These are phyloP conservation scores for Chenopodium album DNA, from an alignment of 148 eudicot species.

Conservation along the genomic window DNA sequence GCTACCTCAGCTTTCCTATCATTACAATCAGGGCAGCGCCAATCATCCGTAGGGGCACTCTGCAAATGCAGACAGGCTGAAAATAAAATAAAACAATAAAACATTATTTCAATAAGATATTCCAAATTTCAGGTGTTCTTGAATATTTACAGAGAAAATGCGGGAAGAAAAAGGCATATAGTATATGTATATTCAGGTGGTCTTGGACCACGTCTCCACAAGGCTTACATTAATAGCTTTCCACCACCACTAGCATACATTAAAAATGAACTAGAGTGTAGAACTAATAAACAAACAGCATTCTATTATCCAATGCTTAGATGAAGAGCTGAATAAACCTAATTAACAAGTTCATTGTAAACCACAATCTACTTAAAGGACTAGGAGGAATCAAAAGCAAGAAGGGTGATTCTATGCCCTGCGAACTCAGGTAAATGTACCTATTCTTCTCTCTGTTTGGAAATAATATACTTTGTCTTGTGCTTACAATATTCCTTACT, in stretches of 20 bases:
- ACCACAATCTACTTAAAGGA: neutral
- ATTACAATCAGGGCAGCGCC: conserved; percentile 67
- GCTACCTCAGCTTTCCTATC: conserved; percentile 47
- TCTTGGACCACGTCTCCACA: neutral
- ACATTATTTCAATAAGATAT: conserved; percentile 7
- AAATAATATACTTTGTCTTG: too few relatives aligned
- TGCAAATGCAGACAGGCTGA: conserved; percentile 80
- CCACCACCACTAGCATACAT: neutral
- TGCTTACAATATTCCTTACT: too few relatives aligned
- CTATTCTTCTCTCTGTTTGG: neutral
- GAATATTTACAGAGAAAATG: conserved; percentile 1
- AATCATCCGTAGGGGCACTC: conserved; percentile 50
- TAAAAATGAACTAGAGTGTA: too few relatives aligned
- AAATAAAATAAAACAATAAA: conserved; percentile 22
- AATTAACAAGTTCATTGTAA: neutral
- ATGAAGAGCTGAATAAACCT: neutral
- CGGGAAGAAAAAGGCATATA: neutral
- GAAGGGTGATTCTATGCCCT: neutral
- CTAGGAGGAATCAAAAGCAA: neutral
- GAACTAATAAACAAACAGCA: neutral
- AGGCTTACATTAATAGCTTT: neutral
- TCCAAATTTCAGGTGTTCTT: neutral
- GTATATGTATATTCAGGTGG: too few relatives aligned
- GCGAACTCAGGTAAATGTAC: neutral
- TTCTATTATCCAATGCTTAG: neutral